Evolutionary conservation across 73 alveolate species (phyloP).

Genomic region (Paramecium tetraurelia): DNA sequence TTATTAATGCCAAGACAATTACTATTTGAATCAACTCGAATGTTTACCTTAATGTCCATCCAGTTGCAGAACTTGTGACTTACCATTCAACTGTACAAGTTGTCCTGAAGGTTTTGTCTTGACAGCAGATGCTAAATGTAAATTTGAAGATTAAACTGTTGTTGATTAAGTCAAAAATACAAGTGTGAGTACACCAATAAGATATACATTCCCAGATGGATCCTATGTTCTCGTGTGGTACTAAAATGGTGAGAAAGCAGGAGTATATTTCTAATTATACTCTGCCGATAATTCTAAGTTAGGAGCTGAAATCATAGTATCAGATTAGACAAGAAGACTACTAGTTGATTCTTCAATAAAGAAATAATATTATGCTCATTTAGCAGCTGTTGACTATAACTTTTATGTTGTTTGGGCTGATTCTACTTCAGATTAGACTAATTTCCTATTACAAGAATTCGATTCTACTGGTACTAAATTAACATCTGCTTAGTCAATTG

Average conservation of each 20-base stretch:
- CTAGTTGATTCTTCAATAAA: background rate
- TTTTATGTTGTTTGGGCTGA: background rate
- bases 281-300: background rate
- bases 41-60: background rate
- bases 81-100: background rate
- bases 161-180: background rate
- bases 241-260: constrained; percentile 1
- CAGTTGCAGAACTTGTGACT: background rate
- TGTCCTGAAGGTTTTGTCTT: background rate
- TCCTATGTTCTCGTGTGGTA: background rate
- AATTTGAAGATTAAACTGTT: background rate
- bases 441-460: background rate
- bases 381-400: background rate
- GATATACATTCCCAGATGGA: background rate
- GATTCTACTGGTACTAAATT: background rate
- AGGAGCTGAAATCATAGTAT: background rate
- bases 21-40: background rate
- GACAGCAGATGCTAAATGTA: background rate
- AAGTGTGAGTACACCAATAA: background rate
- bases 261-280: background rate
- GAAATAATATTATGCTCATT: background rate
- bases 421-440: background rate
- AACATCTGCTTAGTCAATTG: background rate
- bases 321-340: background rate
- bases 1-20: background rate